Evolutionary conservation across 2,329 filamentous ascomycete genomes (phyloP).

Genomic region (Colletotrichum tamarilloi): DNA sequence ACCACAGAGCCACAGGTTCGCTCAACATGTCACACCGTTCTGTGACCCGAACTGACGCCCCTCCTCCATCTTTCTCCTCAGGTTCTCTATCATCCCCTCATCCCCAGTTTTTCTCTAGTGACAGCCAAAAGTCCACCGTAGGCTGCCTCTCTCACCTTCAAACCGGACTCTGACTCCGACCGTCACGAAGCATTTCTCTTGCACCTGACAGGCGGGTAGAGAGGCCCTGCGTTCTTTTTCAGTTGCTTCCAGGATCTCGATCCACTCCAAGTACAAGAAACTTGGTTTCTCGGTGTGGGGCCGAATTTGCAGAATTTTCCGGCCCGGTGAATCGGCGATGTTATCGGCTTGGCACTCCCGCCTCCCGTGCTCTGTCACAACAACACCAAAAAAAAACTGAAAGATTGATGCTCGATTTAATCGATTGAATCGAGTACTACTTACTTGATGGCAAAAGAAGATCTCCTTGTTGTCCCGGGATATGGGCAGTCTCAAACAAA

Average conservation of each 20-base stretch:
- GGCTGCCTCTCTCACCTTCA: constrained; percentile 18
- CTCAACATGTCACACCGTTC: not conserved
- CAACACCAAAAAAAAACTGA: not conserved
- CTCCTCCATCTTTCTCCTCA: not conserved
- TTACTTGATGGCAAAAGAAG: not conserved
- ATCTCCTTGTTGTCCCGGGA: not conserved
- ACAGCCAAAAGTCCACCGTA: not conserved
- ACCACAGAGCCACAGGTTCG: constrained; percentile 1
- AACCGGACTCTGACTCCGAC: not conserved
- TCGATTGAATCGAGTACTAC: not conserved
- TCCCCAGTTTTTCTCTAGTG: constrained; percentile 1
- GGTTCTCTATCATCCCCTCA: not conserved
- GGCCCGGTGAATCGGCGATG: constrained; percentile 14
- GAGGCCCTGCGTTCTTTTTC: not conserved
- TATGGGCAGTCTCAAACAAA: no score
- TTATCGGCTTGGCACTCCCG: constrained; percentile 17
- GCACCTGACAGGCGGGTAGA: not conserved
- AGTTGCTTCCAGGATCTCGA: not conserved
- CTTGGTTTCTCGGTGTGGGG: constrained; percentile 28
- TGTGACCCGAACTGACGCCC: not conserved
- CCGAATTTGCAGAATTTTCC: constrained; percentile 32
- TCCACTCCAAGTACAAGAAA: constrained; percentile 22
- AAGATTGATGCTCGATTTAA: not conserved
- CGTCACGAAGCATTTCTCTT: not conserved
- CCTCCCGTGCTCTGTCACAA: not conserved